Evolutionary conservation across 2,329 filamentous ascomycete species (phyloP).

Genomic region (Fusarium sp.): DNA sequence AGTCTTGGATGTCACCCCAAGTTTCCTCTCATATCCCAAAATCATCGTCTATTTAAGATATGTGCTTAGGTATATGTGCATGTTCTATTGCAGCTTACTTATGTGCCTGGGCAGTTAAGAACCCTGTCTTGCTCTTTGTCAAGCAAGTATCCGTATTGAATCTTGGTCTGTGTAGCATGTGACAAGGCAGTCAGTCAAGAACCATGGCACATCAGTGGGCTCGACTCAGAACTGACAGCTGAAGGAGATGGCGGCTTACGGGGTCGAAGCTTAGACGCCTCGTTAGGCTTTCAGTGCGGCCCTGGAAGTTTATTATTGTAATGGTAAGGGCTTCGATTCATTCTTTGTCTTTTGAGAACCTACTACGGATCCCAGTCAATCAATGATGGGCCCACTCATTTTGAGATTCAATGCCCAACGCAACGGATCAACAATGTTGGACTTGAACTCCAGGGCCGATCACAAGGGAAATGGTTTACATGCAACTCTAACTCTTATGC

Average conservation of each 20-base stretch:
- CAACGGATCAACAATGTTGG: conserved; percentile 12
- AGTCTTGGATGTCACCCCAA: neutral
- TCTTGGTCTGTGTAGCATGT: conserved; percentile 36
- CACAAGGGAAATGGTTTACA: conserved; percentile 34
- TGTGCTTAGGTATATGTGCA: neutral
- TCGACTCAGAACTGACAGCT: conserved; percentile 27
- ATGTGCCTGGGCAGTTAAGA: conserved; percentile 13
- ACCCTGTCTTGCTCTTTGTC: conserved; percentile 6
- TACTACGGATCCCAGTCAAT: conserved; percentile 11
- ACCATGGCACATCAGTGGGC: conserved; percentile 21
- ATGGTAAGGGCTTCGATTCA: conserved; percentile 5
- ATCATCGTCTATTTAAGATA: neutral
- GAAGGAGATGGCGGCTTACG: conserved; percentile 19
- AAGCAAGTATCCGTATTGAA: conserved; percentile 12
- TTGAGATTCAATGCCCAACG: conserved; percentile 42
- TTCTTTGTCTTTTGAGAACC: conserved; percentile 15
- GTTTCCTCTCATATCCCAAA: neutral
- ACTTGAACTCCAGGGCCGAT: conserved; percentile 32
- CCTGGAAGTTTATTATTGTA: conserved; percentile 22
- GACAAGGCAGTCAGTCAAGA: conserved; percentile 26
- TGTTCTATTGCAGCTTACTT: neutral
- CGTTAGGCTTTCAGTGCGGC: conserved; percentile 39
- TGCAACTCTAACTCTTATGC: conserved; percentile 15
- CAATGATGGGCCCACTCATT: conserved; percentile 30
- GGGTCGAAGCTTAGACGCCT: conserved; percentile 25